Evolutionary conservation across 2,329 filamentous ascomycete genomes (phyloP).

Genomic region (Apiospora sp.): DNA sequence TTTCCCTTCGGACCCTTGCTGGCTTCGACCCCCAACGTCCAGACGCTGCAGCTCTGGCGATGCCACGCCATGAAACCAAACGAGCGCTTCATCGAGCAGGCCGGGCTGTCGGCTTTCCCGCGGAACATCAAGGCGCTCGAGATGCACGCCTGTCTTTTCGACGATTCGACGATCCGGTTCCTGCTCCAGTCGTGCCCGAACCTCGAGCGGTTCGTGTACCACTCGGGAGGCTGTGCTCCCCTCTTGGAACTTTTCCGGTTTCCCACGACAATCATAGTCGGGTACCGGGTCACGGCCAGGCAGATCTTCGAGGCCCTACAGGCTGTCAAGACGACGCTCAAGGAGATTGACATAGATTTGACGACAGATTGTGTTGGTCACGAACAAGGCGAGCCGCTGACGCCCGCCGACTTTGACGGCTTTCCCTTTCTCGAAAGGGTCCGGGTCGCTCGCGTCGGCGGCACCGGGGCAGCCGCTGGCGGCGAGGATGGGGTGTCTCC

Average conservation of each 20-base stretch:
- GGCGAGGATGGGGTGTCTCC: not conserved
- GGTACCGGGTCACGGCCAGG: not conserved
- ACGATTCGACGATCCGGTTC: not conserved
- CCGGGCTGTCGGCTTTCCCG: not conserved
- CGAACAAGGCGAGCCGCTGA: not conserved
- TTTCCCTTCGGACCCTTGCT: not conserved
- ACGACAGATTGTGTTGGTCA: fast-evolving
- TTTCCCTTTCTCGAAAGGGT: not conserved
- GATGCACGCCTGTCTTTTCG: not conserved
- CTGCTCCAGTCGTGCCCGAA: not conserved
- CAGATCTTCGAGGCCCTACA: not conserved
- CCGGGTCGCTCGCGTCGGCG: not conserved
- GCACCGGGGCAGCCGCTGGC: too few species aligned
- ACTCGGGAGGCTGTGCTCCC: too few species aligned
- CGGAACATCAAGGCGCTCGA: not conserved
- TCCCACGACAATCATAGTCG: too few species aligned
- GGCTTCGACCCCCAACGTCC: not conserved
- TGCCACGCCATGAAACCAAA: not conserved
- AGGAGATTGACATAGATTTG: not conserved
- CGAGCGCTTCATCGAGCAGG: not conserved
- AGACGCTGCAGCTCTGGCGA: not conserved
- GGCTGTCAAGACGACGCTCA: not conserved
- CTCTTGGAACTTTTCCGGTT: too few species aligned
- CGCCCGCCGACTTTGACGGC: not conserved
- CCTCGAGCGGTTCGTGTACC: not conserved